These are phyloP conservation scores for Bipolaris gigantea DNA, from an alignment of 2,329 filamentous ascomycete species.

Conservation along the genomic window DNA sequence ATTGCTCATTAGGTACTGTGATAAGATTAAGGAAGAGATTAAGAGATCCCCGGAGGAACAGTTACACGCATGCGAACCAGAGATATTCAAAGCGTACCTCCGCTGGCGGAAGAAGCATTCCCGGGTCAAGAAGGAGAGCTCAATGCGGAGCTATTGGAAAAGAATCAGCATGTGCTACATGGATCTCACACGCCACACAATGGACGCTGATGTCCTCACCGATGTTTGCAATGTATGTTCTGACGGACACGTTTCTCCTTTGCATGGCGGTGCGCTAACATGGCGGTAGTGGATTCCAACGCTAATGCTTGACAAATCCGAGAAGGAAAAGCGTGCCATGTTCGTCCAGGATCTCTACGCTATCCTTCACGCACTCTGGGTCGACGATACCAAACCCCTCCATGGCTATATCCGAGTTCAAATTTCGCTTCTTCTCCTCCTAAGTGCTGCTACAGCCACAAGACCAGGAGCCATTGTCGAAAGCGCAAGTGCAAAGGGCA, in stretches of 20 bases:
- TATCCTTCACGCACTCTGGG: constrained; percentile 23
- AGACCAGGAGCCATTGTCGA: constrained; percentile 18
- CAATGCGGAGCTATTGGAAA: constrained; percentile 20
- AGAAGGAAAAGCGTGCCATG: constrained; percentile 27
- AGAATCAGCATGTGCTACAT: constrained; percentile 15
- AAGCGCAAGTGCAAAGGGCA: constrained; percentile 1
- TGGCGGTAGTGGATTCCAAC: constrained; percentile 20
- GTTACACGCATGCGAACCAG: constrained; percentile 17
- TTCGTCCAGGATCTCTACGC: constrained; percentile 26
- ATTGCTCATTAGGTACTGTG: constrained; percentile 10
- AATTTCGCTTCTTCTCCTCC: constrained; percentile 25
- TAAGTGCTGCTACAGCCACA: constrained; percentile 24
- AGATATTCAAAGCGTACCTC: constrained; percentile 22
- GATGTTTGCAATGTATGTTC: constrained; percentile 22
- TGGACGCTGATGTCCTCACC: constrained; percentile 15
- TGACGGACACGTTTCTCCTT: constrained; percentile 5
- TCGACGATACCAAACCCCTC: constrained; percentile 21
- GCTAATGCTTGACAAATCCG: constrained; percentile 20
- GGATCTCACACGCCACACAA: constrained; percentile 13
- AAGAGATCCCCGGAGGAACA: constrained; percentile 13
- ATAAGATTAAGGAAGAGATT: constrained; percentile 11
- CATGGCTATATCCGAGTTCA: constrained; percentile 22
- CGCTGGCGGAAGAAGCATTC: constrained; percentile 16
- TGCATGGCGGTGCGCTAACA: constrained; percentile 11
- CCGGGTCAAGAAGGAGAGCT: constrained; percentile 18